Evolutionary conservation across 2,329 filamentous ascomycete genomes (phyloP), one percentile per base, ranked within the genome.

Genomic region (Bisporella sp.): DNA sequence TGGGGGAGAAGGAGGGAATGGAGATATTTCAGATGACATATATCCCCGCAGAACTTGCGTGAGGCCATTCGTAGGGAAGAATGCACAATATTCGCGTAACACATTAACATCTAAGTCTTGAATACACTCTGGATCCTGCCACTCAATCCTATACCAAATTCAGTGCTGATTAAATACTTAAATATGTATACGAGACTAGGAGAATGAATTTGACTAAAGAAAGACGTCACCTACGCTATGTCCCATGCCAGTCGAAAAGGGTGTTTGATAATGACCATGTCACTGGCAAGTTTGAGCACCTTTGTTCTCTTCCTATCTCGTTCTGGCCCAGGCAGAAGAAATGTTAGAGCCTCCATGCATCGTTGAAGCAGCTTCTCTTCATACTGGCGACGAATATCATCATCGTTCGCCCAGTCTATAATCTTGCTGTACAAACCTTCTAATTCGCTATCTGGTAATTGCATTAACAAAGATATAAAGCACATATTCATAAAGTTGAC

Each of bases 261-360:
- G 60, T 97, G 90, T 60, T 92, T 91, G 65, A 99, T 93, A 53
- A 96, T 87, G 54, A 99, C 92, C 87, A 99, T 96, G 54, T 92
- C 93, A 55, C 84, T 82, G 1, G 92, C 90, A 47, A 93, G 73
- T 53, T 86, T 84, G 61, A 86, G 70, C 0, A 96, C 85, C 56
- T 86, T 83, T 35, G 81, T 73, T 30, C 87, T 79, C 66, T 95
- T 90, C 13, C 73, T 68, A 1, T 70, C 64, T 68, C 97, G 97
- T 51, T 82, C 72, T 3, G 71, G 66, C 31, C 84, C 81, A 1
- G 75, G 54, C 3, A 84, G 79, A 12, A 89, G 74, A 31, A 87
- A 83, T 6, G 85, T 68, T 1, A 99, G 76, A 5, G 81, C 78
- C 51, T 96, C 90, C 58, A 91, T 85, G 54, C 85, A 88, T 63